Percentiles rank a stretch among this genome's conserved stretches.
Evolutionary conservation across 2,329 filamentous ascomycete species (phyloP).

Genomic region (Penicillium concentricum): DNA sequence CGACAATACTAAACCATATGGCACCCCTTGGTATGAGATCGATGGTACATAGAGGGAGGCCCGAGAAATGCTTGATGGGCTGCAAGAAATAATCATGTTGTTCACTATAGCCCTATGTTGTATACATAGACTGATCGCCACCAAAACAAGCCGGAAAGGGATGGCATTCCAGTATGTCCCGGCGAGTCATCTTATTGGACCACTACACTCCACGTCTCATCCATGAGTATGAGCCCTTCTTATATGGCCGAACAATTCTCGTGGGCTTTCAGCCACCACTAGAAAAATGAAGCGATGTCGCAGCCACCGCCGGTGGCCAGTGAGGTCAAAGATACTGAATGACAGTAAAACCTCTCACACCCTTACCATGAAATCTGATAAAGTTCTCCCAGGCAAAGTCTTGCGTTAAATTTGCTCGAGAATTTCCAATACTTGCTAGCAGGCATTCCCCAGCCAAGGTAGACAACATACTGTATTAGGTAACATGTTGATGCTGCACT

Average conservation of each 20-base stretch:
- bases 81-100: neutral
- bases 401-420: neutral
- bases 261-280: neutral
- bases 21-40: conserved; percentile 22
- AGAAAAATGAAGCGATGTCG: neutral
- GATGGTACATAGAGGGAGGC: neutral
- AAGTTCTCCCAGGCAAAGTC: neutral
- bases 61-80: conserved; percentile 10
- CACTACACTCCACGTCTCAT: neutral
- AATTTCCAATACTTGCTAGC: neutral
- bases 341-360: neutral
- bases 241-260: neutral
- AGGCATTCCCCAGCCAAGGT: conserved; percentile 12
- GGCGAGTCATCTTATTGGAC: conserved; percentile 1
- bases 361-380: neutral
- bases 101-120: conserved; percentile 13
- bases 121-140: conserved; percentile 5
- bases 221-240: neutral
- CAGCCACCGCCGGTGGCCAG: neutral
- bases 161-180: conserved; percentile 20
- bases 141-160: conserved; percentile 23
- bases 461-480: conserved; percentile 1
- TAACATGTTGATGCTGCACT: conserved; percentile 9
- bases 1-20: neutral
- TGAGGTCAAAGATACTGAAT: neutral